Percentiles rank a stretch among this genome's conserved stretches.
Evolutionary conservation across 768 basidiomycete species (phyloP).

Genomic region (Termitomyces heimii): DNA sequence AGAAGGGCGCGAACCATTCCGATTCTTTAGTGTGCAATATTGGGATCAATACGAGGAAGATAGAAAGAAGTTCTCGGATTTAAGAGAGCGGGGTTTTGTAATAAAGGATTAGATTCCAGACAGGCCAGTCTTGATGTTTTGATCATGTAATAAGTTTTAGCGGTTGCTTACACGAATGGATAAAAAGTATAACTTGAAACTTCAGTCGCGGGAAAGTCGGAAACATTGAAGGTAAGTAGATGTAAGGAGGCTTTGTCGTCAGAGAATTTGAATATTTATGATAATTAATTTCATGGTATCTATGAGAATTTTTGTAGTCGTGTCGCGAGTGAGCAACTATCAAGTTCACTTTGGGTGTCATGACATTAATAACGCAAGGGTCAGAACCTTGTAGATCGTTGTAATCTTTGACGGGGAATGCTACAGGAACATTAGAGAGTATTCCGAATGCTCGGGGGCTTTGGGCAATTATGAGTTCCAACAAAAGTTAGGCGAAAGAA

Average conservation of each 20-base stretch:
- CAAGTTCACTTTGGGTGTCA: too few relatives aligned
- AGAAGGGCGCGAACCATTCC: not conserved
- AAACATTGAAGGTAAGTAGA: not conserved
- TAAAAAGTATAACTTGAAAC: not conserved
- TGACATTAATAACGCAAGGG: too few relatives aligned
- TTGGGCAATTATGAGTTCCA: too few relatives aligned
- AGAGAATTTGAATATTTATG: too few relatives aligned
- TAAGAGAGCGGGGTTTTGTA: not conserved
- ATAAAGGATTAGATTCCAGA: not conserved
- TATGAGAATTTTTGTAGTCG: too few relatives aligned
- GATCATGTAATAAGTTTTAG: not conserved
- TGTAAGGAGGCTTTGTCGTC: not conserved
- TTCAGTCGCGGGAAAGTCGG: not conserved
- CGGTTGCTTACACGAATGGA: not conserved
- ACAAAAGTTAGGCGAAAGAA: too few relatives aligned
- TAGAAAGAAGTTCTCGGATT: not conserved
- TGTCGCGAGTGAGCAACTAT: too few relatives aligned
- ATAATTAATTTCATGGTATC: too few relatives aligned
- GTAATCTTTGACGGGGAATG: too few relatives aligned
- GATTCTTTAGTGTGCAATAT: not conserved
- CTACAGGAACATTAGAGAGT: too few relatives aligned
- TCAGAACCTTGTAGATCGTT: too few relatives aligned
- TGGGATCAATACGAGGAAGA: conserved; percentile 2
- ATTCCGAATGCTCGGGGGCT: too few relatives aligned
- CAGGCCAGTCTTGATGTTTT: not conserved